These are phyloP conservation scores for Castanopsis chinensis DNA, from an alignment of 306 rosid species.

Conservation along the genomic window DNA sequence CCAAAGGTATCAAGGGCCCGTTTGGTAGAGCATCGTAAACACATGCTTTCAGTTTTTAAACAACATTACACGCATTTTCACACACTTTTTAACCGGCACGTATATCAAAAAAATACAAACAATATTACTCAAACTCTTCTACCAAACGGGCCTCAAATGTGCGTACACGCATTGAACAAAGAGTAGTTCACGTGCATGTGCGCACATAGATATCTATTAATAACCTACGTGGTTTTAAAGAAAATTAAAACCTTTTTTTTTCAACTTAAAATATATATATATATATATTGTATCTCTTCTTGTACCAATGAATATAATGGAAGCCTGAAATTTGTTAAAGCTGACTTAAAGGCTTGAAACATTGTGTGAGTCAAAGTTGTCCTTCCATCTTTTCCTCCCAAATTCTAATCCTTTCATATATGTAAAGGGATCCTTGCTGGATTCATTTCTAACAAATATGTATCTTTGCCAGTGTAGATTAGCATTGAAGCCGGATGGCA, in stretches of 20 bases:
- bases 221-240: not conserved
- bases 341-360: too few relatives aligned
- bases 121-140: too few relatives aligned
- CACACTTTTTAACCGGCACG: too few relatives aligned
- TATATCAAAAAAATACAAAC: too few relatives aligned
- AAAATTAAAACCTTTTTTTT: not conserved
- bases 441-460: conserved; percentile 13
- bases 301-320: too few relatives aligned
- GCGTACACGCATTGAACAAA: not conserved
- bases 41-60: too few relatives aligned
- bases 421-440: not conserved
- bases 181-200: not conserved
- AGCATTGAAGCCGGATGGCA: conserved; percentile 96
- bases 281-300: too few relatives aligned
- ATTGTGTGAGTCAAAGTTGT: too few relatives aligned
- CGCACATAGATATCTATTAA: not conserved
- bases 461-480: conserved; percentile 71
- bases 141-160: not conserved
- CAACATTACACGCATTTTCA: too few relatives aligned
- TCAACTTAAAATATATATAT: too few relatives aligned
- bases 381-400: not conserved
- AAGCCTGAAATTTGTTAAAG: too few relatives aligned
- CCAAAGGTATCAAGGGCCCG: not conserved
- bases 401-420: not conserved
- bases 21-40: too few relatives aligned